phyloP scores from a whole-genome alignment of 192 early-diverging fungal species.

The Dissophora globulifera region DNA sequence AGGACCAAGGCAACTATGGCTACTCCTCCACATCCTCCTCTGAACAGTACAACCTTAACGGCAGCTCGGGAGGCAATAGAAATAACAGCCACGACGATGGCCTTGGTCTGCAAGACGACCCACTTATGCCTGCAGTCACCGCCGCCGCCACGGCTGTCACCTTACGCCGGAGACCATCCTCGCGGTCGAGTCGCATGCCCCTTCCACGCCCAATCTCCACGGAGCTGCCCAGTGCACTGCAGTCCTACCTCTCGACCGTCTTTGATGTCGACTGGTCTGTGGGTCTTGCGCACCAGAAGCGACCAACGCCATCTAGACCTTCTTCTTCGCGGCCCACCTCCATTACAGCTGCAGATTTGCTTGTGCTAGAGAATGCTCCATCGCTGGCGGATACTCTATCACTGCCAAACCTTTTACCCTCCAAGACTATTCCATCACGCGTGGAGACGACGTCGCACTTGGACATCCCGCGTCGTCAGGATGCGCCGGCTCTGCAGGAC shows the following conservation, averaged over 20 bases:
- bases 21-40: conserved; percentile 1
- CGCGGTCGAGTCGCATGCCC: conserved; percentile 15
- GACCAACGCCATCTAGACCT: not conserved
- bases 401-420: no score
- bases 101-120: not conserved
- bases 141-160: conserved; percentile 27
- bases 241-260: conserved; percentile 42
- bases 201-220: conserved; percentile 38
- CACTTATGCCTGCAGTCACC: conserved; percentile 9
- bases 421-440: no score
- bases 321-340: not conserved
- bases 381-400: no score
- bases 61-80: not conserved
- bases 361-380: not conserved
- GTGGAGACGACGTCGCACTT: no score
- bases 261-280: conserved; percentile 52
- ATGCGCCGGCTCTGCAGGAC: no score
- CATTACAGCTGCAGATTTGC: not conserved
- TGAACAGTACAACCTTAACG: not conserved
- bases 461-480: no score
- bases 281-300: conserved; percentile 19
- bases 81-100: not conserved
- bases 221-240: conserved; percentile 32
- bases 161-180: conserved; percentile 14
- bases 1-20: not conserved